Evolutionary conservation across 768 basidiomycete species (phyloP).

Genomic region (Suillus tomentosus): DNA sequence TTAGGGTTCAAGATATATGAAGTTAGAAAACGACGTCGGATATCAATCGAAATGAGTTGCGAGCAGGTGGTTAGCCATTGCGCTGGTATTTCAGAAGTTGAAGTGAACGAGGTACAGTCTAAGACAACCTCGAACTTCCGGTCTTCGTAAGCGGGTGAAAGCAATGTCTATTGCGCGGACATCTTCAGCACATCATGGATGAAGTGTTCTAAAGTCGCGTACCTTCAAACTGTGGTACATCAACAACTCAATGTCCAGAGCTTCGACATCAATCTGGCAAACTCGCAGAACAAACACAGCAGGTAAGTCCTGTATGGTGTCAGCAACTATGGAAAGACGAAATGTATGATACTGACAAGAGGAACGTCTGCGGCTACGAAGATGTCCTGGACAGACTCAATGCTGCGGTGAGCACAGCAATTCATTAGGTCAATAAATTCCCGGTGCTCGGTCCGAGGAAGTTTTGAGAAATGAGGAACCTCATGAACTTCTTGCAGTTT

Average conservation of each 20-base stretch:
- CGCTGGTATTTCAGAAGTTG: constrained; percentile 75
- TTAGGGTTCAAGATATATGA: constrained; percentile 79
- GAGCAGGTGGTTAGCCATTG: constrained; percentile 81
- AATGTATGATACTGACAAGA: constrained; percentile 37
- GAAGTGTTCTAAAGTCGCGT: constrained; percentile 14
- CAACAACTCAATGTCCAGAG: constrained; percentile 74
- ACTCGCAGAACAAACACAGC: constrained; percentile 65
- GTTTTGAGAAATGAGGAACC: constrained; percentile 58
- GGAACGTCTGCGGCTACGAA: constrained; percentile 59
- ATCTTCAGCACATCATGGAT: not conserved
- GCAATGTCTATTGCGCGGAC: constrained; percentile 47
- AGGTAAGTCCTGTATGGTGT: constrained; percentile 37
- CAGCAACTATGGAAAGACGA: not conserved
- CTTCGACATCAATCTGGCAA: constrained; percentile 75
- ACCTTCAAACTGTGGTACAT: constrained; percentile 81
- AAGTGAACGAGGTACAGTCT: constrained; percentile 79
- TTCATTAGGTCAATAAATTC: constrained; percentile 71
- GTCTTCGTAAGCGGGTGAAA: constrained; percentile 46
- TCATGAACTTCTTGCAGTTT: constrained; percentile 74
- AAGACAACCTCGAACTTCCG: constrained; percentile 71
- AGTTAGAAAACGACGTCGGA: constrained; percentile 59
- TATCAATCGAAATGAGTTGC: constrained; percentile 72
- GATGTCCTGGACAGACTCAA: constrained; percentile 62
- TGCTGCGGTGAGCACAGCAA: constrained; percentile 60
- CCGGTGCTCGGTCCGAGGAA: constrained; percentile 52